phyloP scores from a whole-genome alignment of 176 grass and related monocot species.

The Guadua angustifolia region DNA sequence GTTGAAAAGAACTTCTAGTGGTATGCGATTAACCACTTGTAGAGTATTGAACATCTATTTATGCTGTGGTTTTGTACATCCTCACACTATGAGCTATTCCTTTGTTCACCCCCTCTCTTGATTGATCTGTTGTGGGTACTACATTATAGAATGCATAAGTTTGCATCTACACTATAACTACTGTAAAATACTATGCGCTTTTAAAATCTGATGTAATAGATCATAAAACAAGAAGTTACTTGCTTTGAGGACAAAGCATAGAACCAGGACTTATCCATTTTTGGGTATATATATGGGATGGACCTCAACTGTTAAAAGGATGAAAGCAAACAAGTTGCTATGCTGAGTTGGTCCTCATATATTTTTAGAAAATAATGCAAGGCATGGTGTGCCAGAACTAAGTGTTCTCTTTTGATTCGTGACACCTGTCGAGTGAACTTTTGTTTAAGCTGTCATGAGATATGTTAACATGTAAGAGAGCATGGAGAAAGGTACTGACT shows the following conservation, averaged over 20 bases:
- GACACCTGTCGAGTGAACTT: not conserved
- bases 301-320: not conserved
- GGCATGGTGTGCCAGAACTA: not conserved
- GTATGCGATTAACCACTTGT: no score
- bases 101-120: no score
- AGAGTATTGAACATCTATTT: no score
- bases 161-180: conserved; percentile 18
- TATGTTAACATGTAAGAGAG: not conserved
- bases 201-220: conserved; percentile 20
- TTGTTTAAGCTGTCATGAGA: not conserved
- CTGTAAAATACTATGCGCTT: not conserved
- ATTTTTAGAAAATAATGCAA: conserved; percentile 7
- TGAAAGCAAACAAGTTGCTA: not conserved
- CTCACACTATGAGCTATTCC: no score
- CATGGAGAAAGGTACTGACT: no score
- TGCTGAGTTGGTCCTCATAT: not conserved
- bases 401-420: not conserved
- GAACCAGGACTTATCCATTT: not conserved
- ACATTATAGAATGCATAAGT: not conserved
- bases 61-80: no score
- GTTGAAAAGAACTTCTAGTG: no score
- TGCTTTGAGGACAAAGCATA: not conserved
- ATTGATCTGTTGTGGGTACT: no score
- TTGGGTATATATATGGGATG: not conserved
- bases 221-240: not conserved